Evolutionary conservation across 2,329 filamentous ascomycete genomes (phyloP), one percentile per base, ranked within the genome.

Genomic region (Beauveria brongniartii): DNA sequence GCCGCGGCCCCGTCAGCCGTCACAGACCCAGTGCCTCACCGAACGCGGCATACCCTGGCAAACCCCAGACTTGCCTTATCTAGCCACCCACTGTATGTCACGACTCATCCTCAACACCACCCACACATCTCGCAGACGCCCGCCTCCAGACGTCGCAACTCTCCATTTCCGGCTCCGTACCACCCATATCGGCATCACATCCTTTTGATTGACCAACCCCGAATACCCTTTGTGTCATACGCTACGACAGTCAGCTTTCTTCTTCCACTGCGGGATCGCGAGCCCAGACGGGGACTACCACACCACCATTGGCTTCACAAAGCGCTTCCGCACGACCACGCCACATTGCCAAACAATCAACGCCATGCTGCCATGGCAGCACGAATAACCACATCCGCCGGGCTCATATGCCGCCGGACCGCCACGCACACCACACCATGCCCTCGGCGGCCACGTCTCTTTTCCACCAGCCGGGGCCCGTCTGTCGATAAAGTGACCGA

Each of bases 401-500:
- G 62, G 61, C 59, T 63, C 28, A 48, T 54, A 16, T 44, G 59
- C 59, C 51, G 43, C n/a, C 59, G 44, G 22, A 34, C 30, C 28
- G 44, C 52, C 20, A 20, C 59, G 26, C 14, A 26, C 28, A 51
- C 8, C 34, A 22, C 24, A 28, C 9, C 37, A 26, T 55, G 40
- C 22, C 55, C 5, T 50, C 61, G 37, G n/a, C 34, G 55, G 24
- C 37, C 41, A n/a, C 51, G 55, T 20, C 44, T 48, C 43, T 59
- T 59, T 22, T 65, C 63, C 53, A 64, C 65, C 37, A 57, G 14
- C 34, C 34, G 63, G 26, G 62, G 62, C 20, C 43, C 54, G 4
- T 46, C 60, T 10, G 43, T 59, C 10, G 61, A 69, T 56, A 68
- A 70, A 51, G 81, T 85, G 20, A 82, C 83, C 44, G 89, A 93